These are phyloP conservation scores for Backusella parvicylindrica DNA, from an alignment of 192 early-diverging fungal species.

Conservation along the genomic window DNA sequence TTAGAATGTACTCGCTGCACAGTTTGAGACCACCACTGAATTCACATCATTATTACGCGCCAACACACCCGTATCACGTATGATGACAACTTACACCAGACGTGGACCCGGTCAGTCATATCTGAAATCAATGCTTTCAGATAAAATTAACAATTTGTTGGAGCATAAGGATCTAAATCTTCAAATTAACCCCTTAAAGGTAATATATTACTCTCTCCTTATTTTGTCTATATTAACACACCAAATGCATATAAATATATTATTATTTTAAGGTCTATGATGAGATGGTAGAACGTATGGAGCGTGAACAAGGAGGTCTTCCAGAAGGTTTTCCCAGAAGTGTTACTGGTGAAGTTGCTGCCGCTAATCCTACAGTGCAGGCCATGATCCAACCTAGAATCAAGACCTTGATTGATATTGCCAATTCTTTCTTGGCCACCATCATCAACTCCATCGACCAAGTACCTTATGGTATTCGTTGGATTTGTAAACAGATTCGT, in stretches of 20 bases:
- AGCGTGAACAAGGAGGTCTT: slow-evolving; percentile 54
- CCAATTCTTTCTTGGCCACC: slow-evolving; percentile 79
- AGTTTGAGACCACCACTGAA: slow-evolving; percentile 89
- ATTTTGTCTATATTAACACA: neutral
- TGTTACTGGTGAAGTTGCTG: slow-evolving; percentile 79
- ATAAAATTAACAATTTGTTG: slow-evolving; percentile 81
- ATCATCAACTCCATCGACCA: slow-evolving; percentile 86
- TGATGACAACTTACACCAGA: slow-evolving; percentile 97
- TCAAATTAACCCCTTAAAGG: slow-evolving; percentile 93
- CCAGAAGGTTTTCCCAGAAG: slow-evolving; percentile 65
- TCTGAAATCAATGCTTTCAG: slow-evolving; percentile 80
- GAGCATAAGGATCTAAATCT: slow-evolving; percentile 82
- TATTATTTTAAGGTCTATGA: slow-evolving; percentile 79
- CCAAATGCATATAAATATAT: neutral
- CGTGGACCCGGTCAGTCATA: slow-evolving; percentile 93
- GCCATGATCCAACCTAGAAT: slow-evolving; percentile 78
- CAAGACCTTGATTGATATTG: slow-evolving; percentile 81
- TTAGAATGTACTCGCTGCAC: slow-evolving; percentile 75
- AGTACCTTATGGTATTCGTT: slow-evolving; percentile 94
- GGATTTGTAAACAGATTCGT: slow-evolving; percentile 98
- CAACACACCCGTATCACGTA: slow-evolving; percentile 93
- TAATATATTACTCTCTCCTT: slow-evolving; percentile 13
- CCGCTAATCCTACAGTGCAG: slow-evolving; percentile 77
- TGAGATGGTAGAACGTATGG: slow-evolving; percentile 72
- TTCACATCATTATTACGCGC: slow-evolving; percentile 86